Evolutionary conservation across 805 yeast genomes (phyloP), one percentile per base, ranked within the genome.

Genomic region (Wickerhamomyces bisporus): DNA sequence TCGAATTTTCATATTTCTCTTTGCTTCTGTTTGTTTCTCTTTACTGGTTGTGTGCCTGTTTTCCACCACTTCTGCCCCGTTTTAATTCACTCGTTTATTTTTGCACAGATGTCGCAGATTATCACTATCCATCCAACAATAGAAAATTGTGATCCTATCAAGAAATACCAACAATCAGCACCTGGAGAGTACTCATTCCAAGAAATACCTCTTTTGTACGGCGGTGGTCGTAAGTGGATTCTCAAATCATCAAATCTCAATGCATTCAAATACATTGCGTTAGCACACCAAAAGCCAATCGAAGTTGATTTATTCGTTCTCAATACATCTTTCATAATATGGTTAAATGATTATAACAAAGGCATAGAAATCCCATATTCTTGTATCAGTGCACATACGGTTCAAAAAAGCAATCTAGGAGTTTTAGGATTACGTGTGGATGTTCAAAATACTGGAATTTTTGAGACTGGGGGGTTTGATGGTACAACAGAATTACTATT

Each of bases 161-260:
- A 28, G 9, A 34, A 38, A 7, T 50, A 49, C 34, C 38, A 40
- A 15, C 32, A 36, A 4, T 40, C 45, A 3, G 41, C 55, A 1
- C 56, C 52, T 15, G 40, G 33, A 27, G 26, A 35, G 11, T 45
- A 45, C 41, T 40, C 55, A 6, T 32, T 47, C 12, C 44, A 45
- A 13, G 62, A 59, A 18, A 39, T 46, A n/a, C 61, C 64, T 1
- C 45, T 66, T 1, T 45, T 67, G 15, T 60, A 58, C 34, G 73
- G 69, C 4, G 73, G 73, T 4, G 71, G 73, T 1, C 53, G 71
- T 23, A 58, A 64, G 19, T 52, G 66, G 46, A 34, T 49, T 1
- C 39, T 54, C 4, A 27, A 29, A 11, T 33, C 48, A 11, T 40
- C 49, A 5, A 45, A 43, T 25, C 24, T 39, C 3, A 34, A 44